Conservation (phyloP, 2,329 filamentous ascomycete species). For the Stagonosporopsis tanaceti region DNA sequence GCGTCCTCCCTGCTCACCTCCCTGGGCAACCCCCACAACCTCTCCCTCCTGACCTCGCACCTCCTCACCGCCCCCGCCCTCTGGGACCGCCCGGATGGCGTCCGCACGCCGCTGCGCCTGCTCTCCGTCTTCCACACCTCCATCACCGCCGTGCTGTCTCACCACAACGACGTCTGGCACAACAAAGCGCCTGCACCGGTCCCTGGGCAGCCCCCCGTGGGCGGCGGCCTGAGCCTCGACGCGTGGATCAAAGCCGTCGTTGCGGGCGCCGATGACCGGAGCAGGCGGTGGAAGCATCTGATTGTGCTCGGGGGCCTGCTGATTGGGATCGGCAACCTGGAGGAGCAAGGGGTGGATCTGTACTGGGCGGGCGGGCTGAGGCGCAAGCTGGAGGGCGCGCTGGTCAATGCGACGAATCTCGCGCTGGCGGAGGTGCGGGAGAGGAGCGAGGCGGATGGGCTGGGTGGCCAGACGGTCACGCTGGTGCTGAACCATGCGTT, state of each 20-base stretch:
- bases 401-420: constrained; percentile 79
- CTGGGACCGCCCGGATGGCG: constrained; percentile 69
- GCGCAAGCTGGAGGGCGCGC: constrained; percentile 73
- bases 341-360: constrained; percentile 61
- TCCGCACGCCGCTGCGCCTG: constrained; percentile 70
- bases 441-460: constrained; percentile 60
- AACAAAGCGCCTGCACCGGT: constrained; percentile 36
- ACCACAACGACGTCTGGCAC: constrained; percentile 51
- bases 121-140: constrained; percentile 77
- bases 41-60: constrained; percentile 75
- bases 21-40: constrained; percentile 77
- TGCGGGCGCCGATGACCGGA: constrained; percentile 67
- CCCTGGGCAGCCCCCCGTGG: constrained; percentile 42
- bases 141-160: constrained; percentile 62
- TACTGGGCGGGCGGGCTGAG: constrained; percentile 69
- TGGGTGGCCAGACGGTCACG: constrained; percentile 62
- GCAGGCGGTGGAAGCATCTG: constrained; percentile 80
- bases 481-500: constrained; percentile 81
- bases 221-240: constrained; percentile 60
- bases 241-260: constrained; percentile 68
- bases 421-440: constrained; percentile 67
- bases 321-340: constrained; percentile 68
- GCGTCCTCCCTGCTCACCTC: constrained; percentile 72
- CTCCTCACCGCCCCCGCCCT: constrained; percentile 75
- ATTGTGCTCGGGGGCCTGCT: constrained; percentile 81